phyloP scores from a whole-genome alignment of 352 stramenopile genomes.

The Plasmopara halstedii region DNA sequence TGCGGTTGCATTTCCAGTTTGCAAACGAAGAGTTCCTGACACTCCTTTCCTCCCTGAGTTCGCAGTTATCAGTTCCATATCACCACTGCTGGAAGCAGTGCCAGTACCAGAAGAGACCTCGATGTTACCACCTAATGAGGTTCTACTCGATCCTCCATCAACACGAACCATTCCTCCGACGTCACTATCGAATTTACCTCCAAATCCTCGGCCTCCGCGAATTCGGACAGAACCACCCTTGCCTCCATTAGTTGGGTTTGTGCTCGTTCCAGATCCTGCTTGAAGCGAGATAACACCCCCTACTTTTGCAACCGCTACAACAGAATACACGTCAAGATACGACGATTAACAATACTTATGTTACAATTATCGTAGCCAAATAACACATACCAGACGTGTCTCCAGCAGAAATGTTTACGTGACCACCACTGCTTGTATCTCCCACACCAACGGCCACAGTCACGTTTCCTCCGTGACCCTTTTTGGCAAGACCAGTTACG shows the following conservation, averaged over 20 bases:
- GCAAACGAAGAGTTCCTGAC: constrained; percentile 63
- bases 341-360: background rate
- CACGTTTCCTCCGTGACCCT: constrained; percentile 18
- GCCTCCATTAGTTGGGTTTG: constrained; percentile 39
- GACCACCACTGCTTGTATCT: constrained; percentile 17
- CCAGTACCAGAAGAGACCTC: constrained; percentile 49
- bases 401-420: constrained; percentile 57
- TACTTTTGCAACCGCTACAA: constrained; percentile 23
- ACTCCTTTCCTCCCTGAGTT: constrained; percentile 74
- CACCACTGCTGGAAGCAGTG: constrained; percentile 45
- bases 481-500: constrained; percentile 17
- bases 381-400: constrained; percentile 41
- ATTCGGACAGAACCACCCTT: constrained; percentile 51
- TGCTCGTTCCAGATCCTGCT: constrained; percentile 46
- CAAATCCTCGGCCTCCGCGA: constrained; percentile 48
- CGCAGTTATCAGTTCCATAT: constrained; percentile 50
- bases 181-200: constrained; percentile 31
- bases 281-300: constrained; percentile 44
- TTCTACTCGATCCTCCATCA: constrained; percentile 42
- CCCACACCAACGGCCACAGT: constrained; percentile 19
- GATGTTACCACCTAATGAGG: constrained; percentile 54
- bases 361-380: background rate
- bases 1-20: constrained; percentile 59
- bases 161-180: constrained; percentile 49
- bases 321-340: constrained; percentile 3